These are phyloP conservation scores for Penicillium taxi DNA, from an alignment of 495 filamentous ascomycete species.

Conservation along the genomic window DNA sequence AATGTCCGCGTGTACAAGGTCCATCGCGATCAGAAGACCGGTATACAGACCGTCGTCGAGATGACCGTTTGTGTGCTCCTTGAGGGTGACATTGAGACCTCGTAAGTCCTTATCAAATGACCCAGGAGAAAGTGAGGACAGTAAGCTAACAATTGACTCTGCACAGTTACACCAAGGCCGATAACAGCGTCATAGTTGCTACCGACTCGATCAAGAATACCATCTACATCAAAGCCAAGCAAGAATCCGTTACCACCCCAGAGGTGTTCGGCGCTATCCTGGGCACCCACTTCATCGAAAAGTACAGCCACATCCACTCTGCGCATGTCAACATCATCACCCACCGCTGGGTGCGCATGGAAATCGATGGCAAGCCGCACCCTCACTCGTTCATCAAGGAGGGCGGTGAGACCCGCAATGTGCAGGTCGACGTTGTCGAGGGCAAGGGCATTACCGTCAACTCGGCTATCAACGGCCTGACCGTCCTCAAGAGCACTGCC, in stretches of 20 bases:
- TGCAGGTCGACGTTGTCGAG: conserved; percentile 43
- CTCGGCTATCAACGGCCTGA: conserved; percentile 63
- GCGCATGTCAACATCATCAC: conserved; percentile 74
- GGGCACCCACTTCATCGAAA: conserved; percentile 78
- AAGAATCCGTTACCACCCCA: conserved; percentile 84
- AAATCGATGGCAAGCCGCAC: conserved; percentile 79
- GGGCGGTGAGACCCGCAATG: conserved; percentile 69
- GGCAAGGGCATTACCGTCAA: conserved; percentile 61
- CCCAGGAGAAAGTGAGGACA: neutral
- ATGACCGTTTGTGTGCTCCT: conserved; percentile 90
- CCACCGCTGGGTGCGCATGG: conserved; percentile 89
- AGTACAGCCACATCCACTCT: conserved; percentile 75
- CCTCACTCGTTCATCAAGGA: conserved; percentile 95
- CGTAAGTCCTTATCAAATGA: conserved; percentile 45
- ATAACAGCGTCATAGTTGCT: conserved; percentile 92
- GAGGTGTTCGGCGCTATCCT: conserved; percentile 85
- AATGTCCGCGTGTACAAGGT: conserved; percentile 98
- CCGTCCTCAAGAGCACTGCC: conserved; percentile 94
- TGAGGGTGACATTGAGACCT: conserved; percentile 82
- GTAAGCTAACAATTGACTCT: neutral
- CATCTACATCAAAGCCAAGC: conserved; percentile 88
- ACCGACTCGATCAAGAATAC: conserved; percentile 99
- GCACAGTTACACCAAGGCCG: conserved; percentile 75
- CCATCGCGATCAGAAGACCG: conserved; percentile 64
- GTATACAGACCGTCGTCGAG: conserved; percentile 77